Base-by-base conservation (phyloP, 805 yeast genomes). In the Dipodascopsis uninucleata region DNA sequence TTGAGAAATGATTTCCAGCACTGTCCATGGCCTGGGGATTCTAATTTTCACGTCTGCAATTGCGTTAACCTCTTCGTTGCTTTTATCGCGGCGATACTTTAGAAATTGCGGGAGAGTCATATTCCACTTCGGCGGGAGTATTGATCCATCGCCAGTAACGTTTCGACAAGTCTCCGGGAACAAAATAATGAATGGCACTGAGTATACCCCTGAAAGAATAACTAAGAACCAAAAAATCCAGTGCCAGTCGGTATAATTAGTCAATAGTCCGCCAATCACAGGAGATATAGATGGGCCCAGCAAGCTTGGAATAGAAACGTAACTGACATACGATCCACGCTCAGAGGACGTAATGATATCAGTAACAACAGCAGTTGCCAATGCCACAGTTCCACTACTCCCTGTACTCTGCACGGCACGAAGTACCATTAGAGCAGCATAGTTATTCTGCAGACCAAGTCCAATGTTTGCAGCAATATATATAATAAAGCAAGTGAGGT, bases 231-330 rank as follows among this genome's bases (percentile, higher is more conserved):
- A 79, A 56, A 83, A 82, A n/a, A 82, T 76, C 0, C 86, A 77
- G 55, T 88, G 71, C 95, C 96, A 87, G 18, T 77, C 71, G 28
- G 63, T 56, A 56, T 69, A 67, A 18, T 68, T 63, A 3, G 76
- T 70, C 60, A 76, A 56, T 1, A 67, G 65, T 4, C 79, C 71
- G 7, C 82, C 81, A 21, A 86, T 67, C n/a, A 87, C 64, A 0
- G 93, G 86, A 10, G 94, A 88, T 49, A 86, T 70, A 2, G 85
- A 86, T 56, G 80, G 81, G 1, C 94, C 95, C 5, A 83, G 56
- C 18, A 82, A 70, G 17, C 80, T 77, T 31, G 81, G 67, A 0
- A 93, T 90, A 16, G 77, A 61, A 1, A 77, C 76, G 14, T 78
- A 55, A 0, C 90, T 93, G 29, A 81, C 77, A 53, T 75, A 74